Base-by-base conservation (phyloP, 2,329 filamentous ascomycete genomes). In the Neopestalotiopsis sp. region DNA sequence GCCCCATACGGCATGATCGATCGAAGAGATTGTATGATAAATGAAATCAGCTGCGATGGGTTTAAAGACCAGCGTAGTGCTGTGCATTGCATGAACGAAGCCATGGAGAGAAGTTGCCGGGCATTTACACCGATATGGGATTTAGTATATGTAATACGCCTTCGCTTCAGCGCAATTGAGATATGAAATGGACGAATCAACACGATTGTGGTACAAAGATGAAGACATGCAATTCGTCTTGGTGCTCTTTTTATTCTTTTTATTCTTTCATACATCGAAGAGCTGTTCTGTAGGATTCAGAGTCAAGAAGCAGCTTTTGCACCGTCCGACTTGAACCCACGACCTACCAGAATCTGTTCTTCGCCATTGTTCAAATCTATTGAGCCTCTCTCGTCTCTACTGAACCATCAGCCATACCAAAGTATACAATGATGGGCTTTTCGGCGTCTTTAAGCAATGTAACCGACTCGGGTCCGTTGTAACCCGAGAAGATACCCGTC, bases 371-470 rank as follows among this genome's bases (percentile, higher is more conserved):
- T 24, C 53, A 10, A 24, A 38, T 34, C 28, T 67, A 20, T 59
- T 49, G 34, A 20, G 12, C 58, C 14, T 72, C 75, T 56, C 75
- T 68, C 2, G 73, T 79, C 75, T 90, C 82, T 14, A 93, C 91
- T 12, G 84, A 85, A 3, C 93, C 93, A 76, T 94, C 92, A 59
- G 92, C 88, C 89, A 96, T 93, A 45, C 96, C 96, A 81, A 98
- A 99, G 83, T 98, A 99, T 30, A 94, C 95, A 34, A 94, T 94
- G 13, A 98, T 88, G 0, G 96, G 96, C 83, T 95, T 97, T 83
- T 98, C 94, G 0, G 93, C 94, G 76, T 86, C 81, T 72, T 89
- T 86, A 69, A 87, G 84, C 67, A 87, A 69, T 42, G 74, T 73
- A 24, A 77, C 84, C 57, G 87, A 88, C 79, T 97, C 86, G 17